These are phyloP conservation scores for Coemansia sp. DNA, from an alignment of 192 early-diverging fungal species.

Conservation along the genomic window DNA sequence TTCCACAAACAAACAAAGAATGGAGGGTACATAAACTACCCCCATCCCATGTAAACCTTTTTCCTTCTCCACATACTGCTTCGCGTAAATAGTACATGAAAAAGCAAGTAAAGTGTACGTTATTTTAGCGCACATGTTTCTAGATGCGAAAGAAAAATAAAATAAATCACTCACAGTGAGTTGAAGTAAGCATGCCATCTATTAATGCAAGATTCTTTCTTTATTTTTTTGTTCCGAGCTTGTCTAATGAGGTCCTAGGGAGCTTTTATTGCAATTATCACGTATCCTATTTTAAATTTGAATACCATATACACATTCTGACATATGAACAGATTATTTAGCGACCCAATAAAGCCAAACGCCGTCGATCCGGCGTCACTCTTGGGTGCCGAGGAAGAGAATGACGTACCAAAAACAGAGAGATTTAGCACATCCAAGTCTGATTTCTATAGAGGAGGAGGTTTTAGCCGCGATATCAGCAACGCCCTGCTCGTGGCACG, in stretches of 20 bases:
- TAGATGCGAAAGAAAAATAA: background rate
- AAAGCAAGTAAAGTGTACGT: background rate
- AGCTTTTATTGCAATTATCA: background rate
- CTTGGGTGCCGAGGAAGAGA: background rate
- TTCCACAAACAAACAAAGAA: background rate
- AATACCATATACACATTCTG: background rate
- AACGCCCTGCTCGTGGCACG: background rate
- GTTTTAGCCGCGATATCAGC: background rate
- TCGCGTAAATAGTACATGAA: background rate
- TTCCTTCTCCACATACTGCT: background rate
- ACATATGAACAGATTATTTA: background rate
- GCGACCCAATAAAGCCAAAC: background rate
- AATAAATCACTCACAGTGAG: background rate
- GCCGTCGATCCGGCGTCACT: slow-evolving; percentile 4
- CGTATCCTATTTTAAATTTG: background rate
- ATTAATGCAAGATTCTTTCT: background rate
- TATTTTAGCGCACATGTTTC: background rate
- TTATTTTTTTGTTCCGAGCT: background rate
- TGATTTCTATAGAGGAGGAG: background rate
- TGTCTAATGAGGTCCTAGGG: background rate
- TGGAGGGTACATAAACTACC: too few species aligned
- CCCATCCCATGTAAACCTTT: too few species aligned
- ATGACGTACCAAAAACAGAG: background rate
- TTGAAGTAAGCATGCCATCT: background rate
- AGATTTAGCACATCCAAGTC: background rate